A percentile compares a stretch with the other conserved stretches of the same genome.
Conservation (phyloP, 2,329 filamentous ascomycete genomes). For the Nannizziopsis arthrosporioides region DNA sequence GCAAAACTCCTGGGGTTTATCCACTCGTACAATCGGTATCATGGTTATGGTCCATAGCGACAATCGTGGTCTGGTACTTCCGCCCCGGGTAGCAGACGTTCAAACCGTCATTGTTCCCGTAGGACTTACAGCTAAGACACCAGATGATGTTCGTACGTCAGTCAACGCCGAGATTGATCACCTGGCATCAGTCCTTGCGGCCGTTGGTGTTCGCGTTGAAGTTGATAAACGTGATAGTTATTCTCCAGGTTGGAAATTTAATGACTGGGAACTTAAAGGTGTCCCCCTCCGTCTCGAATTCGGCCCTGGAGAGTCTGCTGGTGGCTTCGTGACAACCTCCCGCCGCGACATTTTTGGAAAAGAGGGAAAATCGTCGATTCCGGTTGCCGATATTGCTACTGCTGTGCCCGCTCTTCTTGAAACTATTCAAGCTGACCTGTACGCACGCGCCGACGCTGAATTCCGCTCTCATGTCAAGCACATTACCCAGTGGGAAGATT, state of each 20-base stretch:
- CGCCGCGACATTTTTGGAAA: constrained; percentile 63
- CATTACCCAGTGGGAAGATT: constrained; percentile 79
- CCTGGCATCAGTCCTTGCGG: constrained; percentile 57
- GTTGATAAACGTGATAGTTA: constrained; percentile 81
- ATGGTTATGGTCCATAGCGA: constrained; percentile 99
- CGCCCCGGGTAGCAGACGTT: constrained; percentile 74
- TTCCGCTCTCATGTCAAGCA: constrained; percentile 72
- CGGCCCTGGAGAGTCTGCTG: constrained; percentile 83
- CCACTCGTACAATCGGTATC: constrained; percentile 91
- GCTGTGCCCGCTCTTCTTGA: constrained; percentile 73
- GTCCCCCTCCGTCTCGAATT: constrained; percentile 90
- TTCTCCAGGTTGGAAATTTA: constrained; percentile 94
- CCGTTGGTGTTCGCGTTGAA: constrained; percentile 64
- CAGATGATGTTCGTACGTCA: constrained; percentile 62
- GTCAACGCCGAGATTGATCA: constrained; percentile 65
- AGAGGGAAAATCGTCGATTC: constrained; percentile 65
- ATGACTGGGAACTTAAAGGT: constrained; percentile 95
- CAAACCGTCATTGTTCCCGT: constrained; percentile 86
- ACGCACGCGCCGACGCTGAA: constrained; percentile 59
- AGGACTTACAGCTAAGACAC: constrained; percentile 79
- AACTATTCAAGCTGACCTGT: constrained; percentile 77
- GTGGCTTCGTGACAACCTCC: constrained; percentile 70
- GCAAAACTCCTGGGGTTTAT: constrained; percentile 99
- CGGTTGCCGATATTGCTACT: constrained; percentile 59
- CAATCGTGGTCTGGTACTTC: constrained; percentile 86